Percentiles rank a stretch among this genome's conserved stretches.
Conservation (phyloP, 2,329 filamentous ascomycete genomes). For the Pezicula radicicola region DNA sequence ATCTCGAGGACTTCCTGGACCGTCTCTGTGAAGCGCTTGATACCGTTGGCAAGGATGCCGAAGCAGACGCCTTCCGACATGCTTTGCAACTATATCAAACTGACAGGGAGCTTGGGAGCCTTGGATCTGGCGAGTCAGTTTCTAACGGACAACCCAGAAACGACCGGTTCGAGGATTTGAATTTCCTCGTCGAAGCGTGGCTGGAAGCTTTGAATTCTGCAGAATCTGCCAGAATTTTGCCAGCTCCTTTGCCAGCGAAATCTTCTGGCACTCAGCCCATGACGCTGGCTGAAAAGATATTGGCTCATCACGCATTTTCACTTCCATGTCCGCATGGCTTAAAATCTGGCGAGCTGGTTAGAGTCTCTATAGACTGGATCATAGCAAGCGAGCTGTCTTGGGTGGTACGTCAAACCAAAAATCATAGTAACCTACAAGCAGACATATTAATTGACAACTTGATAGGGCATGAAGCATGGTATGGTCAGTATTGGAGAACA, state of each 20-base stretch:
- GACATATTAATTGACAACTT: neutral
- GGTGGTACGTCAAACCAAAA: neutral
- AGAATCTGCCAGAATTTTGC: neutral
- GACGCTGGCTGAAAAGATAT: neutral
- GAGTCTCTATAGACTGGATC: constrained; percentile 1
- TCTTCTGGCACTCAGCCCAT: neutral
- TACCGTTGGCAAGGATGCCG: neutral
- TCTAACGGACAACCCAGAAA: neutral
- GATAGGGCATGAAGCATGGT: constrained; percentile 34
- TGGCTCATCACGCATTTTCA: constrained; percentile 2
- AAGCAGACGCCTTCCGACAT: constrained; percentile 1
- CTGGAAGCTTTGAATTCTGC: constrained; percentile 1
- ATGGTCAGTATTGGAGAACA: constrained; percentile 36
- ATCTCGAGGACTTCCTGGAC: neutral
- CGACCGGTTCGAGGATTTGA: neutral
- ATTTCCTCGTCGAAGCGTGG: constrained; percentile 1
- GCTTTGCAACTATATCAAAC: neutral
- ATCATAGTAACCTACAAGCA: neutral
- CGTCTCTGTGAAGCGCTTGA: neutral
- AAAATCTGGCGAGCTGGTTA: constrained; percentile 1
- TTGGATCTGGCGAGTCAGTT: neutral
- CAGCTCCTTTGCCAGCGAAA: neutral
- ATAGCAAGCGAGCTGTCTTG: constrained; percentile 3
- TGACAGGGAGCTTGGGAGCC: neutral
- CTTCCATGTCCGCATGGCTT: neutral